Evolutionary conservation across 2,329 filamentous ascomycete genomes (phyloP).

Genomic region (Lasiodiplodia citricola): DNA sequence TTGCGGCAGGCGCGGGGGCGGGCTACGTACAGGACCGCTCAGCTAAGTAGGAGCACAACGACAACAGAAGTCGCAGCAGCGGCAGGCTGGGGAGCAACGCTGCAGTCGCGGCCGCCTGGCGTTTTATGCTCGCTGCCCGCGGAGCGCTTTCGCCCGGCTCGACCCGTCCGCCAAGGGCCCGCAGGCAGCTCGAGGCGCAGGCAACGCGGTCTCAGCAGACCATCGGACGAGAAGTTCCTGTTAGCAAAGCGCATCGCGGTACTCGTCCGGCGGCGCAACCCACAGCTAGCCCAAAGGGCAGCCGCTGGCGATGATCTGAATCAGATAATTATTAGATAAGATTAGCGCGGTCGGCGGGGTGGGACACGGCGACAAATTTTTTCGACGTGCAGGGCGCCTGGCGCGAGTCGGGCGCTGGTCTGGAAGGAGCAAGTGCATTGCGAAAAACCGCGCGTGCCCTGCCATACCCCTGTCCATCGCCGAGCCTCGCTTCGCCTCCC

Average conservation of each 20-base stretch:
- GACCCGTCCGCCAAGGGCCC: constrained; percentile 12
- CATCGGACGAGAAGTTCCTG: constrained; percentile 19
- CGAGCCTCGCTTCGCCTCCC: constrained; percentile 17
- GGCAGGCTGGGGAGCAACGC: constrained; percentile 5
- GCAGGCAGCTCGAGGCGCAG: background rate
- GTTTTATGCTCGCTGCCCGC: constrained; percentile 16
- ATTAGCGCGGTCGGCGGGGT: constrained; percentile 20
- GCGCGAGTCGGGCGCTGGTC: constrained; percentile 4
- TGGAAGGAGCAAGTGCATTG: constrained; percentile 22
- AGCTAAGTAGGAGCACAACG: background rate
- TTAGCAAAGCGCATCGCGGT: constrained; percentile 9
- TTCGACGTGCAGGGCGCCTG: constrained; percentile 11
- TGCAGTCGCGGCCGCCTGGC: background rate
- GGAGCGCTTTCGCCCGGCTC: constrained; percentile 5
- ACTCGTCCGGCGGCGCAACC: background rate
- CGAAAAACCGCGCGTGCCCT: background rate
- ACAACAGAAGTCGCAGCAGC: background rate
- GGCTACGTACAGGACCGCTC: background rate
- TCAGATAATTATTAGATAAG: constrained; percentile 29
- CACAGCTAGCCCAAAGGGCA: constrained; percentile 21
- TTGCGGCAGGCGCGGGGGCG: background rate
- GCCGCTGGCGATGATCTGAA: constrained; percentile 23
- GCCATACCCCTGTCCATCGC: background rate
- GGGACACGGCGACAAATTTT: constrained; percentile 24
- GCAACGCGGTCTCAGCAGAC: constrained; percentile 13